Conservation (phyloP, 352 stramenopile genomes). For the Phytophthora palmivora region DNA sequence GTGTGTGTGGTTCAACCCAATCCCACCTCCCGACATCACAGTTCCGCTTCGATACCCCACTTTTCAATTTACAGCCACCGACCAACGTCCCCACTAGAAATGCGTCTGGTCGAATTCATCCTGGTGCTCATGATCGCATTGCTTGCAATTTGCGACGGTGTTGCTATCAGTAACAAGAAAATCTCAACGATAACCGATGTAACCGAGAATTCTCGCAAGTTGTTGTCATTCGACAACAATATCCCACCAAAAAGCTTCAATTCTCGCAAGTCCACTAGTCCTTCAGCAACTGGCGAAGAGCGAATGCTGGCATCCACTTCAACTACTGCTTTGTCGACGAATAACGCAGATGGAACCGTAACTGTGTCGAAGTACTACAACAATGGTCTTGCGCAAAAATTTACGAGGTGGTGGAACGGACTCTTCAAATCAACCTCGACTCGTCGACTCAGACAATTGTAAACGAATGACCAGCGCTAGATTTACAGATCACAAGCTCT, state of each 20-base stretch:
- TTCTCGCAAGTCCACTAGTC: neutral
- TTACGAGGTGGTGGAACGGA: conserved; percentile 7
- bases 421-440: conserved; percentile 1
- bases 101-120: neutral
- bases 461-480: neutral
- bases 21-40: neutral
- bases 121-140: neutral
- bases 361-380: conserved; percentile 25
- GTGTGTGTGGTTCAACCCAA: neutral
- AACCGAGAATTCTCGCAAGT: neutral
- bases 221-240: neutral
- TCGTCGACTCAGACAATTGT: conserved; percentile 12
- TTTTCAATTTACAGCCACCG: neutral
- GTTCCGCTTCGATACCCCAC: neutral
- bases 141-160: neutral
- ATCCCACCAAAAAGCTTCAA: neutral
- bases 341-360: conserved; percentile 3
- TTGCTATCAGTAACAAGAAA: neutral
- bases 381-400: conserved; percentile 17
- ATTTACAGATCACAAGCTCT: neutral
- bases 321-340: neutral
- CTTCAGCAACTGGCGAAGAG: conserved; percentile 1
- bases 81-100: neutral
- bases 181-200: neutral
- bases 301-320: neutral